phyloP scores from a whole-genome alignment of 345 rosid genomes.

The Zanthoxylum bungeanum region DNA sequence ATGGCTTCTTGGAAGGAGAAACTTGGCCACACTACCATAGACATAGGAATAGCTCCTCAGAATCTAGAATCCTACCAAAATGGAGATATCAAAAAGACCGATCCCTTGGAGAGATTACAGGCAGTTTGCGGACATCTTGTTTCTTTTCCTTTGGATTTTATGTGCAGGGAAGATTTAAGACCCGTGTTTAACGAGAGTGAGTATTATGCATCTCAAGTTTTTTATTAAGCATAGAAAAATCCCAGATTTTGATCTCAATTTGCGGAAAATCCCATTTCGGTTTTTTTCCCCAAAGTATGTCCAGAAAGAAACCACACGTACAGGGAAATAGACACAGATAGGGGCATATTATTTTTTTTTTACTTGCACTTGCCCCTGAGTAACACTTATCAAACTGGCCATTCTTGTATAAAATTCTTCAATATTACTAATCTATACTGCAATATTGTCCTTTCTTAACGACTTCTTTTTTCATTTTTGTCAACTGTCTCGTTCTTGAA shows the following conservation, averaged over 20 bases:
- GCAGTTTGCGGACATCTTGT: conserved; percentile 82
- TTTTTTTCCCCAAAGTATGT: neutral
- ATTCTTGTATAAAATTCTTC: conserved; percentile 6
- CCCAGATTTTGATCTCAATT: neutral
- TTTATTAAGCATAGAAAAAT: conserved; percentile 39
- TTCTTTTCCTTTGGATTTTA: conserved; percentile 89
- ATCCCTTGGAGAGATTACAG: conserved; percentile 67
- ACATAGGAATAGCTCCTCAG: conserved; percentile 82
- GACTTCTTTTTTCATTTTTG: neutral
- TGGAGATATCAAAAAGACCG: conserved; percentile 51
- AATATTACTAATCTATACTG: neutral
- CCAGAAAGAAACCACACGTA: conserved; percentile 1
- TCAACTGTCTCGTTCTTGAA: neutral
- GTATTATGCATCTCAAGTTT: conserved; percentile 95
- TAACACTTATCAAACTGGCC: neutral
- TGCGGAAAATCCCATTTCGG: neutral
- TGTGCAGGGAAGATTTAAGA: conserved; percentile 91
- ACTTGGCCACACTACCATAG: conserved; percentile 82
- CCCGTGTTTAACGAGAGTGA: conserved; percentile 94
- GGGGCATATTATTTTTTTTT: neutral
- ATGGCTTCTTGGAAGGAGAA: conserved; percentile 67
- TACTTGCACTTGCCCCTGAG: neutral
- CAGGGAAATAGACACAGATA: neutral
- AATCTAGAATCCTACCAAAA: conserved; percentile 63
- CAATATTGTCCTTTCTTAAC: neutral